Percentiles rank a stretch among this genome's conserved stretches.
Conservation (phyloP, 306 rosid genomes). For the Prosopis cineraria region DNA sequence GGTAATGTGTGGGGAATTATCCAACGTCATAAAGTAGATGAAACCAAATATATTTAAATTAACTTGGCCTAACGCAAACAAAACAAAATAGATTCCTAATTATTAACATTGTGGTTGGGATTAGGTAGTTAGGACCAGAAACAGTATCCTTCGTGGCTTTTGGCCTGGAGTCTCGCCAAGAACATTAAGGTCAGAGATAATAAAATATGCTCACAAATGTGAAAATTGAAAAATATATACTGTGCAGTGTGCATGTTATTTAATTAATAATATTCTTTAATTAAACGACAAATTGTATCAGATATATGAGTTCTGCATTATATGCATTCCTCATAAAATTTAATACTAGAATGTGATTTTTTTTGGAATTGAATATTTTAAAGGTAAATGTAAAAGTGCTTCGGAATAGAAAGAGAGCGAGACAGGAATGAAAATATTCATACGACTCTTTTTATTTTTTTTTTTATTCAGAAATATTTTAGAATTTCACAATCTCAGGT, state of each 20-base stretch:
- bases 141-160: neutral
- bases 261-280: too few relatives aligned
- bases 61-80: neutral
- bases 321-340: neutral
- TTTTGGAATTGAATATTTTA: too few relatives aligned
- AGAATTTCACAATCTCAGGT: too few relatives aligned
- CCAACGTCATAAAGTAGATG: neutral
- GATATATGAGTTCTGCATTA: too few relatives aligned
- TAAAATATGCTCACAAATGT: neutral
- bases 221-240: too few relatives aligned
- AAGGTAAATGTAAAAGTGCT: neutral
- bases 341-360: neutral
- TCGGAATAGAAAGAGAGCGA: too few relatives aligned
- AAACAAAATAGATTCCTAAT: neutral
- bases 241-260: neutral
- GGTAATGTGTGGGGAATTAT: neutral
- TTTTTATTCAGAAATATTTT: too few relatives aligned
- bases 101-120: conserved; percentile 17
- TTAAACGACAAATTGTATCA: too few relatives aligned
- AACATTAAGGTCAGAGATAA: neutral
- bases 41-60: neutral
- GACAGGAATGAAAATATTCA: neutral
- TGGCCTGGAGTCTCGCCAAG: neutral
- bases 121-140: conserved; percentile 16
- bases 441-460: neutral